A percentile compares a stretch with the other conserved stretches of the same genome.
Evolutionary conservation across 768 basidiomycete genomes (phyloP).

Genomic region (Psilocybe cyanescens): DNA sequence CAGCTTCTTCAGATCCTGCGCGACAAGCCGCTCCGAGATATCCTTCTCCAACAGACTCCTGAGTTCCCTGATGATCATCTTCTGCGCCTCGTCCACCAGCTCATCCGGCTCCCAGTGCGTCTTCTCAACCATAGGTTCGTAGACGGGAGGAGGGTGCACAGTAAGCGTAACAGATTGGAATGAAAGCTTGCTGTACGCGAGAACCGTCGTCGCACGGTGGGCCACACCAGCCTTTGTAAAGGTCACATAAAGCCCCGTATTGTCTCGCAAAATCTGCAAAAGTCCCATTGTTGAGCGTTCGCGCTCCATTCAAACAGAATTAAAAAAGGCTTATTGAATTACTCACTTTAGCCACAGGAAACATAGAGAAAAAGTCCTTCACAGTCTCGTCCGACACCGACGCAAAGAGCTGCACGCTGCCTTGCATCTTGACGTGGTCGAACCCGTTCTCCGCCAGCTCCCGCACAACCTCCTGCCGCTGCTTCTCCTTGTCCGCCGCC

Average conservation of each 20-base stretch:
- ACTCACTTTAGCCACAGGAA: slow-evolving; percentile 75
- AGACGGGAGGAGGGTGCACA: slow-evolving; percentile 46
- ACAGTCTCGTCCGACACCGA: slow-evolving; percentile 71
- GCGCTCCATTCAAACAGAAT: background rate
- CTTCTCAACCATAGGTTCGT: slow-evolving; percentile 38
- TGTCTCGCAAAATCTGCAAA: slow-evolving; percentile 68
- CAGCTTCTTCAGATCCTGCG: slow-evolving; percentile 52
- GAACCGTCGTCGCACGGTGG: slow-evolving; percentile 66
- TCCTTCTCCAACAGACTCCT: slow-evolving; percentile 62
- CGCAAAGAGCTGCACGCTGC: slow-evolving; percentile 47
- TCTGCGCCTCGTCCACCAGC: slow-evolving; percentile 57
- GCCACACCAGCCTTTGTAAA: slow-evolving; percentile 70
- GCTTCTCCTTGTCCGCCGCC: slow-evolving; percentile 38
- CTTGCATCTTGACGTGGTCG: slow-evolving; percentile 68
- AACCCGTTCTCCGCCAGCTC: slow-evolving; percentile 63
- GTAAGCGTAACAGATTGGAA: slow-evolving; percentile 63
- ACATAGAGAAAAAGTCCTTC: slow-evolving; percentile 66
- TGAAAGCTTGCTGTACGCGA: slow-evolving; percentile 58
- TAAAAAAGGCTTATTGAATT: slow-evolving; percentile 7
- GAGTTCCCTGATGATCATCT: slow-evolving; percentile 62
- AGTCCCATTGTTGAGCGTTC: no score
- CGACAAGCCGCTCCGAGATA: slow-evolving; percentile 63
- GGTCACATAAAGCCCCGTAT: slow-evolving; percentile 79
- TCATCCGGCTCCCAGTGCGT: slow-evolving; percentile 56
- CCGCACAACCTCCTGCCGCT: slow-evolving; percentile 44